Evolutionary conservation across 2,329 filamentous ascomycete genomes (phyloP).

Genomic region (Sporothrix pallida): DNA sequence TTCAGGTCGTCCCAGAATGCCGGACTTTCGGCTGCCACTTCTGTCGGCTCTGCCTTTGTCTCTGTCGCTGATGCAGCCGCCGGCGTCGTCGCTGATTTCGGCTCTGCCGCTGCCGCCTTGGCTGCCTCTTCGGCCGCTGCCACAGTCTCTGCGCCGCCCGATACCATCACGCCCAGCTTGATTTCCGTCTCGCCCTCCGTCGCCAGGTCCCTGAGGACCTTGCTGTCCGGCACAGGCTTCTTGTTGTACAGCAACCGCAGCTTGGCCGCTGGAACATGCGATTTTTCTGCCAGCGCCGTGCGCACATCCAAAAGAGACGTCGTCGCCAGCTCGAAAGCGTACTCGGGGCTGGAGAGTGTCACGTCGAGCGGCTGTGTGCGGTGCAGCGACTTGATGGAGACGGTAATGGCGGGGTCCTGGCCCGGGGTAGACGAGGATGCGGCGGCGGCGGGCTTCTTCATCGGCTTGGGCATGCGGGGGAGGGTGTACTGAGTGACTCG

Average conservation of each 20-base stretch:
- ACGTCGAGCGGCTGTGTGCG: constrained; percentile 74
- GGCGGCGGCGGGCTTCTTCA: constrained; percentile 55
- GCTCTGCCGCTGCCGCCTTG: constrained; percentile 46
- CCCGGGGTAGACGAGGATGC: constrained; percentile 51
- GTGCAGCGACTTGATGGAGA: constrained; percentile 72
- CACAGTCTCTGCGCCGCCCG: constrained; percentile 68
- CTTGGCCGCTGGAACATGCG: constrained; percentile 72
- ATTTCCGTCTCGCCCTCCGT: constrained; percentile 44
- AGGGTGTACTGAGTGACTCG: too few species aligned
- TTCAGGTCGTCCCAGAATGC: constrained; percentile 88
- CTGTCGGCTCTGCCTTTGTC: neutral
- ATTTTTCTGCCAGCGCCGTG: constrained; percentile 66
- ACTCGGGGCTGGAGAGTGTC: constrained; percentile 53
- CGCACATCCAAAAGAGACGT: constrained; percentile 84
- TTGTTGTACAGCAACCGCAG: constrained; percentile 86
- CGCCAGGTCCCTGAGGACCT: constrained; percentile 76
- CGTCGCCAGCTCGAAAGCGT: constrained; percentile 62
- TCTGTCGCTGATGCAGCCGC: constrained; percentile 44
- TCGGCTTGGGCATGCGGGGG: constrained; percentile 66
- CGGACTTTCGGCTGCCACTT: constrained; percentile 55
- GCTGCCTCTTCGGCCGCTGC: constrained; percentile 40
- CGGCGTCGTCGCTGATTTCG: constrained; percentile 41
- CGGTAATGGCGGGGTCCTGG: constrained; percentile 58
- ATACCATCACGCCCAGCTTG: constrained; percentile 87
- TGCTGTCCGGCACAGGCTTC: constrained; percentile 80